These are phyloP conservation scores for Blastocystis sp. DNA, from an alignment of 352 stramenopile species.

Conservation along the genomic window DNA sequence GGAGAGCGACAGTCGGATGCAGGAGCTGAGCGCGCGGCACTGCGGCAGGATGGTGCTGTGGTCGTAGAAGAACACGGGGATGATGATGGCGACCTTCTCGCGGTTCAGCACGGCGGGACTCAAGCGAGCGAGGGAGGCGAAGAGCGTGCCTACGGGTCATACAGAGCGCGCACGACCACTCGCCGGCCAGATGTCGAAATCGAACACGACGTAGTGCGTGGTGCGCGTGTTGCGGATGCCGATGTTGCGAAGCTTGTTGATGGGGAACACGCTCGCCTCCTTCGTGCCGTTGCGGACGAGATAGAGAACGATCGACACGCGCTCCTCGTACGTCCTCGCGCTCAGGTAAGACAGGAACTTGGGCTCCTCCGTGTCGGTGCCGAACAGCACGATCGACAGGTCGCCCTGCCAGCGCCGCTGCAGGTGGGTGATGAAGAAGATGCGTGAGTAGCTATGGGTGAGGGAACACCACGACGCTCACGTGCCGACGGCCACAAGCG, in stretches of 20 bases:
- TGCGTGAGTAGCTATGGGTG: constrained; percentile 11
- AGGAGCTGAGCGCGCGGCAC: constrained; percentile 28
- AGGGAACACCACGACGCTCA: not conserved
- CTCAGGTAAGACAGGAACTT: constrained; percentile 30
- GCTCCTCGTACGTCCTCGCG: not conserved
- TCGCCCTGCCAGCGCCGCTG: constrained; percentile 14
- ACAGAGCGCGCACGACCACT: not conserved
- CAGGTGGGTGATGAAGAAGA: constrained; percentile 56
- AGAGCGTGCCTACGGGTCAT: constrained; percentile 1
- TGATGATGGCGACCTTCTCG: constrained; percentile 25
- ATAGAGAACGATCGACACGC: constrained; percentile 47
- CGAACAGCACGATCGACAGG: constrained; percentile 33
- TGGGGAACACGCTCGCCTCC: not conserved
- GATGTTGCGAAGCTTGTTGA: constrained; percentile 58
- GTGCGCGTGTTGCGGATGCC: constrained; percentile 5
- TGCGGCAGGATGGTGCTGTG: not conserved
- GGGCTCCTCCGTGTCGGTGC: constrained; percentile 35
- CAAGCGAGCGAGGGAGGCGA: not conserved
- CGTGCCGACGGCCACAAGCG: constrained; percentile 19
- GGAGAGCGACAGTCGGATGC: not conserved
- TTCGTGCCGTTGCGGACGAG: constrained; percentile 44
- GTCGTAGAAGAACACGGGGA: constrained; percentile 46
- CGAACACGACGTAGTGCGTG: constrained; percentile 44
- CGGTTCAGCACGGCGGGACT: not conserved
- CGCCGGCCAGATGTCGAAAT: constrained; percentile 38